These are phyloP conservation scores for Babesia ovata DNA, from an alignment of 169 alveolate species.

Conservation along the genomic window DNA sequence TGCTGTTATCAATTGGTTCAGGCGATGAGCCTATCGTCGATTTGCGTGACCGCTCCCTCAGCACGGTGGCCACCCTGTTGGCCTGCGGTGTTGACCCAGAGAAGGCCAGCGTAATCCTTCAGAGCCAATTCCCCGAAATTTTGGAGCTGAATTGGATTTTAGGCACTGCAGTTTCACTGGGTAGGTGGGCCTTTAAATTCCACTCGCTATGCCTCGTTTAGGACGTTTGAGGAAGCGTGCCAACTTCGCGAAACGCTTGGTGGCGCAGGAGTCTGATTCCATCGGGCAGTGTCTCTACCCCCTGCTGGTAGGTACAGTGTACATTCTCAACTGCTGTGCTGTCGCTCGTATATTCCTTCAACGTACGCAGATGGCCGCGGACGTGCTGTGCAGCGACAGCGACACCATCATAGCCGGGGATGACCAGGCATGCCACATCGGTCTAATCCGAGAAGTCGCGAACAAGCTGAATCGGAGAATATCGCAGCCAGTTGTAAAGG, in stretches of 20 bases:
- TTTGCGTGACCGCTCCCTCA: not conserved
- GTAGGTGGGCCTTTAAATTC: not conserved
- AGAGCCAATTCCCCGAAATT: conserved; percentile 60
- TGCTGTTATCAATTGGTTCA: not conserved
- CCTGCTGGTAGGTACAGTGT: conserved; percentile 32
- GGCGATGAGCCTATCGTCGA: not conserved
- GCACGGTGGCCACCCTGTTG: conserved; percentile 51
- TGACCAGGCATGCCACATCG: conserved; percentile 51
- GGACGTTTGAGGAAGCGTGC: conserved; percentile 51
- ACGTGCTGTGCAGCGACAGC: conserved; percentile 45
- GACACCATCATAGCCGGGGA: conserved; percentile 52
- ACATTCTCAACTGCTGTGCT: too few relatives aligned
- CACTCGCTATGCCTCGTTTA: conserved; percentile 2
- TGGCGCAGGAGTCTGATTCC: conserved; percentile 12
- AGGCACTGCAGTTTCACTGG: conserved; percentile 33
- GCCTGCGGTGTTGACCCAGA: conserved; percentile 65
- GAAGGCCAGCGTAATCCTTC: conserved; percentile 32
- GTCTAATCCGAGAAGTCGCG: conserved; percentile 49
- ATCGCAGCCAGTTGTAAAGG: conserved; percentile 11
- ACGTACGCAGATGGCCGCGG: conserved; percentile 60
- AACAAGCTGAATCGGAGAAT: conserved; percentile 37
- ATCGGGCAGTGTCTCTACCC: conserved; percentile 51
- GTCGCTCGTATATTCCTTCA: too few relatives aligned
- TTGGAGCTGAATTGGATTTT: conserved; percentile 62
- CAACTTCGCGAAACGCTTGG: conserved; percentile 31